Evolutionary conservation across 2,329 filamentous ascomycete species (phyloP), one percentile per base, ranked within the genome.

Genomic region (Colletotrichum costaricense): DNA sequence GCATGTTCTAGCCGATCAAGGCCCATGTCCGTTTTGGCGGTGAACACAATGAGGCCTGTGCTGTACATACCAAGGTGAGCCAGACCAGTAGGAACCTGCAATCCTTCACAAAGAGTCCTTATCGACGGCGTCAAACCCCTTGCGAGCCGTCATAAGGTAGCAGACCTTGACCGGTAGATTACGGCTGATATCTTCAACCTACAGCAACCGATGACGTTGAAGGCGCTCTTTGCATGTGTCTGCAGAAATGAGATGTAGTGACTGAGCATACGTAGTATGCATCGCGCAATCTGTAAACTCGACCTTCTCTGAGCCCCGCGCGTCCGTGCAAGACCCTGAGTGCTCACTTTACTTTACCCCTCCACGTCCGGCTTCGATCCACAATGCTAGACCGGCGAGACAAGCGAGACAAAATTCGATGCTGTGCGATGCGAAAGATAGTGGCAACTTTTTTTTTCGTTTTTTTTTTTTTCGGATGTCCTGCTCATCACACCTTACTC

Each of bases 21-120:
- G 59, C 16, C 60, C 67, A 64, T 71, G 71, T 52, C 56, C 22
- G 60, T 57, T 56, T 33, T 70, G 56, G 71, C 71, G 71, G 71
- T 73, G 71, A 71, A 30, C 22, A 60, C 30, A 26, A 22, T 28
- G 19, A 42, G 42, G 49, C 65, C 28, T 58, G 38, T 19, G 28
- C 35, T 69, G 69, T 33, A 56, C n/a, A n/a, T n/a, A 49, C 4
- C 42, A 30, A 58, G 33, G 57, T 57, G 35, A 42, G 28, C 28
- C 30, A n/a, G 58, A 26, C 65, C 65, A 58, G 26, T 42, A 46
- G 8, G 14, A 55, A 38, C 26, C 26, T 26, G 35, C 22, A 63
- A 35, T 35, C 28, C 33, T 24, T 38, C 55, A 26, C 28, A 46
- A 64, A 19, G 33, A 38, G 12, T 56, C 28, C 28, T 49, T 46